Percentiles rank a stretch among this genome's conserved stretches.
phyloP scores from a whole-genome alignment of 2,329 filamentous ascomycete species.

The Colletotrichum sp. region DNA sequence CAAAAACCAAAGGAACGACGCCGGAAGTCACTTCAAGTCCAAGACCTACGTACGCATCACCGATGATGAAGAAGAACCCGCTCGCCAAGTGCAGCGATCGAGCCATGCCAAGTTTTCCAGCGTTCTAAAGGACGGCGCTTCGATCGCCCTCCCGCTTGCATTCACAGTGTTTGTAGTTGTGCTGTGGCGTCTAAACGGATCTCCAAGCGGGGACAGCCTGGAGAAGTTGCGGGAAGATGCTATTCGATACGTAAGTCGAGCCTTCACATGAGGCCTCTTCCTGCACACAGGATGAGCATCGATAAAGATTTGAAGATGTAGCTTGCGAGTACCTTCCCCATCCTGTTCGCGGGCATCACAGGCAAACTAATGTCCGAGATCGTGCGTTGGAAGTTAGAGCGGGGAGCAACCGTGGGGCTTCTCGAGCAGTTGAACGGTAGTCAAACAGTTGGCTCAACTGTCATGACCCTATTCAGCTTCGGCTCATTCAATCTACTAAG shows the following conservation, averaged over 20 bases:
- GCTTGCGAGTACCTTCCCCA: constrained; percentile 30
- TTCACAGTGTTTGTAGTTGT: neutral
- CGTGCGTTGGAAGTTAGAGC: constrained; percentile 30
- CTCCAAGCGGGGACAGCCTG: neutral
- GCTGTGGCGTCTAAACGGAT: neutral
- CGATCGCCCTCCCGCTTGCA: neutral
- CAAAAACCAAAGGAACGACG: too few relatives aligned
- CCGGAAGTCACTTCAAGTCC: too few relatives aligned
- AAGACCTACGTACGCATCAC: neutral
- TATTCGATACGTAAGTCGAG: neutral
- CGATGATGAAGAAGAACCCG: neutral
- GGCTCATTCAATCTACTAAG: too few relatives aligned
- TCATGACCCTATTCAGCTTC: too few relatives aligned
- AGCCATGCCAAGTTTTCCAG: neutral
- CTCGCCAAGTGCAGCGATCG: neutral
- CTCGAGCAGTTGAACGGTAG: constrained; percentile 34
- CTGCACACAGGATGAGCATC: neutral
- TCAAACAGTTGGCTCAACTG: constrained; percentile 25
- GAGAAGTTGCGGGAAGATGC: neutral
- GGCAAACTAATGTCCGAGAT: constrained; percentile 29
- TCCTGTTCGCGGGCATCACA: constrained; percentile 31
- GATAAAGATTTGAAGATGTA: neutral
- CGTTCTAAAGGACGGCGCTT: neutral
- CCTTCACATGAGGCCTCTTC: neutral
- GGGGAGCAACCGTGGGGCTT: constrained; percentile 26